Evolutionary conservation across 1,284 basidiomycete species (phyloP), one percentile per base, ranked within the genome.

Genomic region (Boletellus deceptivus): DNA sequence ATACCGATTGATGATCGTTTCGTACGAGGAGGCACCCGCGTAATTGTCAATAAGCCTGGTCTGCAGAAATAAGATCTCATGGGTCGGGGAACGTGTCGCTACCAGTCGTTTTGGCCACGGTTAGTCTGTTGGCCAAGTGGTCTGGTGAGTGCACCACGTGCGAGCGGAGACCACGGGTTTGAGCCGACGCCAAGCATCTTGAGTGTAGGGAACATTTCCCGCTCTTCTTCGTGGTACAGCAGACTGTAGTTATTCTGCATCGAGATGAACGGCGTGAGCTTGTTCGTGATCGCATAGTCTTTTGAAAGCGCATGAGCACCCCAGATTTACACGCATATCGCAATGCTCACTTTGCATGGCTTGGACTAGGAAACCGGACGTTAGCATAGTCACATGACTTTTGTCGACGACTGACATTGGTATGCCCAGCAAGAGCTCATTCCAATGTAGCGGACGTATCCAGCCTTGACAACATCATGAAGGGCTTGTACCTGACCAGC

Each of bases 371-470:
- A 40, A 46, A 29, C 14, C 34, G 40, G 24, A 49, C 20, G 36
- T 57, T 31, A 58, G 37, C 27, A 7, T 24, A 27, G 33, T 43
- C 8, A 31, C n/a, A 14, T 44, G 2, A 45, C 1, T 16, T 16
- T 17, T 9, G 17, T 39, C 35, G 31, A 37, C 27, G 14, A 51
- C 70, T 45, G 44, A 72, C 70, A 71, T 24, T 73, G 72, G 22
- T 72, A 71, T n/a, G 72, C 70, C 67, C 60, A 71, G 35, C 69
- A 69, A 42, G 70, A 64, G 49, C 68, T 72, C 78, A 79, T 80
- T 54, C 82, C 82, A 47, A 84, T 75, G 67, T 84, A 84, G 20
- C 79, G 70, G 10, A 74, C 82, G 42, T 75, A 74, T 4, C 81
- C 82, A 0, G 70, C 69, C 59, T 80, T 68, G 33, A 82, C 78